Evolutionary conservation across 1,284 basidiomycete species (phyloP).

Genomic region (Tilletia indica): DNA sequence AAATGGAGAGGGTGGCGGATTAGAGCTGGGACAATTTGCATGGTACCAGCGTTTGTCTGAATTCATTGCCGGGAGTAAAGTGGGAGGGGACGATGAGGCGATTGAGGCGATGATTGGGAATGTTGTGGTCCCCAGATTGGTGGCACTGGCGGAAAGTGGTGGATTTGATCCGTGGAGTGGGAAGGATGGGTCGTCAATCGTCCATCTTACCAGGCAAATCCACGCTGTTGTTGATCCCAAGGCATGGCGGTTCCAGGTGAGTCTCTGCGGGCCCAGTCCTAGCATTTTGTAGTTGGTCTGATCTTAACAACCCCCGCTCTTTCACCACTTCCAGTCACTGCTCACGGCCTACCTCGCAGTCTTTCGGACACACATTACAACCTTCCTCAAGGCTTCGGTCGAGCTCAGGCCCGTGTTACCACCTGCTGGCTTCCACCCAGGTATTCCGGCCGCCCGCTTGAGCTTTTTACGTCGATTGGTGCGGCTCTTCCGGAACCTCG

Average conservation of each 20-base stretch:
- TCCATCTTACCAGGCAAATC: constrained; percentile 32
- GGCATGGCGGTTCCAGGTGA: constrained; percentile 25
- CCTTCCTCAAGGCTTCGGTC: constrained; percentile 2
- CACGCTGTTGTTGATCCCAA: constrained; percentile 28
- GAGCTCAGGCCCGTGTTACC: neutral
- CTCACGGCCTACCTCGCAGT: constrained; percentile 21
- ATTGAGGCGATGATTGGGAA: constrained; percentile 31
- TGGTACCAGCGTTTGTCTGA: constrained; percentile 23
- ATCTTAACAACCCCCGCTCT: constrained; percentile 8
- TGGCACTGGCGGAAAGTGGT: constrained; percentile 25
- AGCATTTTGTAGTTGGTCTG: neutral
- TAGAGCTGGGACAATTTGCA: constrained; percentile 18
- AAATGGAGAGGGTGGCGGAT: neutral
- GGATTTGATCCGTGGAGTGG: constrained; percentile 37
- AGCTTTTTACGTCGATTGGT: neutral
- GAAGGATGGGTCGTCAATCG: constrained; percentile 26
- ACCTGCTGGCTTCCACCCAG: neutral
- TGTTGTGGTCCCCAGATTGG: constrained; percentile 34
- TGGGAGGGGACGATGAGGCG: constrained; percentile 46
- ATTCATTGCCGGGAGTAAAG: constrained; percentile 19
- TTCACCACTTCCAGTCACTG: constrained; percentile 18
- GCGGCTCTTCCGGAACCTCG: neutral
- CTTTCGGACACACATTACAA: neutral
- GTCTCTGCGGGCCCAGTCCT: constrained; percentile 26
- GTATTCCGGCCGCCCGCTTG: constrained; percentile 7